Conservation (phyloP, 441 rosid species). For the Pelargonium exstipulatum region DNA sequence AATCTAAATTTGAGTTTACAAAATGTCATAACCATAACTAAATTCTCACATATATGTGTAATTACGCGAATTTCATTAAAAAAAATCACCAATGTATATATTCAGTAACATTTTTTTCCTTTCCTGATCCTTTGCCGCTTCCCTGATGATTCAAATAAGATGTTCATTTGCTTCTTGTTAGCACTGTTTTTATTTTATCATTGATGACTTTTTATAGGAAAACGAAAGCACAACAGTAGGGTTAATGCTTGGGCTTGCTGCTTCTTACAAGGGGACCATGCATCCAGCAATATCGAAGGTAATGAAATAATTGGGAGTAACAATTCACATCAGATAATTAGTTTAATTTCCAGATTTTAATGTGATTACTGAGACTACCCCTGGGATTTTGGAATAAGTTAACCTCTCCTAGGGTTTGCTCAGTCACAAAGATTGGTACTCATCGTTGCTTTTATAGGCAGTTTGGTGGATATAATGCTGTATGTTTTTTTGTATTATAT, state of each 20-base stretch:
- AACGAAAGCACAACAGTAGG: slow-evolving; percentile 96
- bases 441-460: background rate
- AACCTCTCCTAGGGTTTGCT: background rate
- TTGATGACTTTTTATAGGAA: slow-evolving; percentile 40
- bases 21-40: no score
- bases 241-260: slow-evolving; percentile 94
- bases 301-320: slow-evolving; percentile 5
- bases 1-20: no score
- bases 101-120: background rate
- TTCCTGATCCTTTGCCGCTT: background rate
- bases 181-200: slow-evolving; percentile 17
- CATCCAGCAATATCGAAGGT: slow-evolving; percentile 93
- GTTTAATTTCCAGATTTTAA: background rate
- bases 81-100: background rate
- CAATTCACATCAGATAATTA: background rate
- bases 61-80: no score
- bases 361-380: background rate
- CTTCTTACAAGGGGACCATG: slow-evolving; percentile 93
- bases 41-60: no score
- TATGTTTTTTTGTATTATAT: background rate
- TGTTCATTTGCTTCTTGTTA: background rate
- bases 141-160: slow-evolving; percentile 2
- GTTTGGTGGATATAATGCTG: background rate
- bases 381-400: background rate
- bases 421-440: background rate